These are phyloP conservation scores for Simmondsia chinensis DNA, from an alignment of 148 eudicot species.

Conservation along the genomic window DNA sequence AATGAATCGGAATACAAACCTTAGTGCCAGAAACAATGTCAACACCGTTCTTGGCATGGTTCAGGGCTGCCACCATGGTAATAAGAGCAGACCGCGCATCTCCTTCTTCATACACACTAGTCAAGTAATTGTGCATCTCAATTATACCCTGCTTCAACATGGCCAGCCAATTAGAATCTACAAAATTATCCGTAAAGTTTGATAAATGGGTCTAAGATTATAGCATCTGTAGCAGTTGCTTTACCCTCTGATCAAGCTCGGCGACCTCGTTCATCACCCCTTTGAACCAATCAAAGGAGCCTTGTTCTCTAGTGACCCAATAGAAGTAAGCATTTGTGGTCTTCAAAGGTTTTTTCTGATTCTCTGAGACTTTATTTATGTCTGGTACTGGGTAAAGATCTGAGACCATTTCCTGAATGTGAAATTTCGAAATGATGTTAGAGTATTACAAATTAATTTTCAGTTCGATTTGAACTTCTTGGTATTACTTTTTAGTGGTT, in stretches of 20 bases:
- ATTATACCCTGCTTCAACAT: slow-evolving; percentile 41
- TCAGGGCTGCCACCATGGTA: slow-evolving; percentile 77
- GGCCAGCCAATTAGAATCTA: background rate
- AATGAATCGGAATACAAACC: slow-evolving; percentile 34
- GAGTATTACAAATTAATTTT: background rate
- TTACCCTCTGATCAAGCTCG: slow-evolving; percentile 69
- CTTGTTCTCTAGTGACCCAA: slow-evolving; percentile 80
- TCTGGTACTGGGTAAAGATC: too few relatives aligned
- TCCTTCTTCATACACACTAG: slow-evolving; percentile 75
- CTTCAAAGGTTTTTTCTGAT: slow-evolving; percentile 36
- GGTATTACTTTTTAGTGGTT: too few relatives aligned
- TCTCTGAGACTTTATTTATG: too few relatives aligned
- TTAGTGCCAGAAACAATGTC: slow-evolving; percentile 74
- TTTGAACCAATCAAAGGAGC: slow-evolving; percentile 82
- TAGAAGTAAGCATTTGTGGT: slow-evolving; percentile 78
- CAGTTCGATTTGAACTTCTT: too few relatives aligned
- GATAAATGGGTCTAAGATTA: background rate
- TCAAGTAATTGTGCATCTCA: slow-evolving; percentile 74
- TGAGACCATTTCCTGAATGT: too few relatives aligned
- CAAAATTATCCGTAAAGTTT: background rate
- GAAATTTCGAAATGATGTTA: background rate
- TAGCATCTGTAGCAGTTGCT: too few relatives aligned
- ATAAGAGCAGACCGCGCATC: too few relatives aligned
- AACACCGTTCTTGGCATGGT: slow-evolving; percentile 76
- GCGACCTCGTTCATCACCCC: slow-evolving; percentile 79